Conservation (phyloP, 1,284 basidiomycete species). For the Trichosporon asahii region DNA sequence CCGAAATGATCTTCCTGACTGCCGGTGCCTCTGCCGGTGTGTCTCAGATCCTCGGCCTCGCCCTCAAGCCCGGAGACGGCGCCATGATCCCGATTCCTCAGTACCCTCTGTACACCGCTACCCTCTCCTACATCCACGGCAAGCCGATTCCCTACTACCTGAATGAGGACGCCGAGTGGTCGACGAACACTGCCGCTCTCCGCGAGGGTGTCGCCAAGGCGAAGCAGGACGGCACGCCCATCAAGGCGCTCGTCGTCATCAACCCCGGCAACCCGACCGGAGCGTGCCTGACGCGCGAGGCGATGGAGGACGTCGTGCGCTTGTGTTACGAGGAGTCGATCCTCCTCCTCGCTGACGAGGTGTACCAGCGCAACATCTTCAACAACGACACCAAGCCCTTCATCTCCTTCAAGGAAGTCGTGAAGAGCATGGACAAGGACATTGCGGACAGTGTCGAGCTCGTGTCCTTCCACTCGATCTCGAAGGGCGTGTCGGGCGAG, state of each 20-base stretch:
- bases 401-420: constrained; percentile 85
- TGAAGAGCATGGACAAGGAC: constrained; percentile 60
- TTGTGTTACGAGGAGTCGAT: constrained; percentile 81
- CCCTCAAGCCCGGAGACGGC: constrained; percentile 46
- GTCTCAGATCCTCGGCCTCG: constrained; percentile 65
- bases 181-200: constrained; percentile 71
- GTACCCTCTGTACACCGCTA: constrained; percentile 95
- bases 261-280: constrained; percentile 97
- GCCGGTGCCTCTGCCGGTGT: constrained; percentile 91
- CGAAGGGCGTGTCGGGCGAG: constrained; percentile 89
- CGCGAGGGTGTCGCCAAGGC: constrained; percentile 67
- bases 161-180: constrained; percentile 78
- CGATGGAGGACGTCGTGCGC: constrained; percentile 69
- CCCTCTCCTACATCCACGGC: constrained; percentile 79
- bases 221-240: constrained; percentile 60
- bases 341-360: constrained; percentile 88
- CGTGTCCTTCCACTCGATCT: constrained; percentile 91
- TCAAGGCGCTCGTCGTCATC: constrained; percentile 86
- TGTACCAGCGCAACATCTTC: constrained; percentile 91
- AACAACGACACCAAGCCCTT: constrained; percentile 64
- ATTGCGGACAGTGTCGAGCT: constrained; percentile 61
- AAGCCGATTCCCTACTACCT: constrained; percentile 85
- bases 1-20: constrained; percentile 88
- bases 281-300: constrained; percentile 66
- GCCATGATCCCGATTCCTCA: constrained; percentile 88